Percentiles rank a stretch among this genome's conserved stretches.
These are phyloP conservation scores for Bimuria novae-zelandiae DNA, from an alignment of 2,329 filamentous ascomycete genomes.

Conservation along the genomic window DNA sequence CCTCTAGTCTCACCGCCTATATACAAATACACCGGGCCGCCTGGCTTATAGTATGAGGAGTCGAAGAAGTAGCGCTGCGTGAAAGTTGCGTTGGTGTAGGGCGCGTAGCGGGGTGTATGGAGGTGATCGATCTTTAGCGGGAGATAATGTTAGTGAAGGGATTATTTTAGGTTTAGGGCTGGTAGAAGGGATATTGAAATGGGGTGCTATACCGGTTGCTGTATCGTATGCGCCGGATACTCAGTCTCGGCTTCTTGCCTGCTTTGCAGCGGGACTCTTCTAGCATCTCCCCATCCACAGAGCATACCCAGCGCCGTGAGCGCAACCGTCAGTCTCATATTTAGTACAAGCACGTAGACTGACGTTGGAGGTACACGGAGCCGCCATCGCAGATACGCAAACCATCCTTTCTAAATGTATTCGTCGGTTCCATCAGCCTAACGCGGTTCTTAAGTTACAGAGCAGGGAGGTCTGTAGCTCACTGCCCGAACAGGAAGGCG, in stretches of 20 bases:
- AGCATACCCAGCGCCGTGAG: not conserved
- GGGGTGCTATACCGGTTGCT: constrained; percentile 25
- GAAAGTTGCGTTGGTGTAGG: constrained; percentile 56
- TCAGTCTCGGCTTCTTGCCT: constrained; percentile 16
- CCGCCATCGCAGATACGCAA: too few species aligned
- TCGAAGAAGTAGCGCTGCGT: constrained; percentile 61
- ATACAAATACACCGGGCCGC: constrained; percentile 57
- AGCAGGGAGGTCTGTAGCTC: not conserved
- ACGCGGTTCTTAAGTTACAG: too few species aligned
- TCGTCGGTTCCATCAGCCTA: too few species aligned
- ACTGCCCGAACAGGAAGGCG: constrained; percentile 6
- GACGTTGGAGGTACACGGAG: too few species aligned
- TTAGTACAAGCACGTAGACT: too few species aligned
- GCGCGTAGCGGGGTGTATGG: constrained; percentile 47
- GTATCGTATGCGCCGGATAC: constrained; percentile 31
- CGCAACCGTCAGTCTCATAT: too few species aligned
- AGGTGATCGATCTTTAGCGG: constrained; percentile 53
- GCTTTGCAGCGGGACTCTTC: constrained; percentile 8
- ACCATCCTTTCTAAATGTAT: too few species aligned
- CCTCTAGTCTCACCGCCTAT: constrained; percentile 54
- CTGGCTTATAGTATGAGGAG: constrained; percentile 58
- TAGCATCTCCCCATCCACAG: not conserved
- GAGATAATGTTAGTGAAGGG: too few species aligned
- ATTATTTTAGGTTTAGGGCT: too few species aligned
- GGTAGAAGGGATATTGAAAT: not conserved